Conservation (phyloP, 768 basidiomycete species). For the Tylopilus intermedius region DNA sequence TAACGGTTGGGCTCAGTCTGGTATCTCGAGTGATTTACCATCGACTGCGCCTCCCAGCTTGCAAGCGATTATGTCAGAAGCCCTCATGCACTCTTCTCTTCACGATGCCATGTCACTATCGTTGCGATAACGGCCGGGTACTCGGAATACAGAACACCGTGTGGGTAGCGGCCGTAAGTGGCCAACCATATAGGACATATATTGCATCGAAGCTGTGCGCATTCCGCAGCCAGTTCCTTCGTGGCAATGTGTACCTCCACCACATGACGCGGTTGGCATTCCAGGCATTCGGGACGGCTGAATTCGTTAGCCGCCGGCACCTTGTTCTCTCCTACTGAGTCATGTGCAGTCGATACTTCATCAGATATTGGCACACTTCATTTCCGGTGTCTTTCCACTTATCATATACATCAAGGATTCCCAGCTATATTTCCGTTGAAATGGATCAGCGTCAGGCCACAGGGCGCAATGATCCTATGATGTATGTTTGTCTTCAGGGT, state of each 20-base stretch:
- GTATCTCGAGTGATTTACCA: conserved; percentile 1
- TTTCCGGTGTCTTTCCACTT: neutral
- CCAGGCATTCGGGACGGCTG: neutral
- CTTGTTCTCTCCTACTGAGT: neutral
- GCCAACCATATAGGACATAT: neutral
- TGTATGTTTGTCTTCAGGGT: neutral
- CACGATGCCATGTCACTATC: neutral
- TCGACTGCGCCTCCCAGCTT: neutral
- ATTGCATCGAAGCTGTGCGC: neutral
- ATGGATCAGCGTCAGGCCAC: neutral
- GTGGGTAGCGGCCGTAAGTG: neutral
- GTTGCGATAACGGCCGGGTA: neutral
- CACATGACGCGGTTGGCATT: neutral
- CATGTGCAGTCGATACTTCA: too few species aligned
- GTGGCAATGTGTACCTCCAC: neutral
- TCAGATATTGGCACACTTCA: neutral
- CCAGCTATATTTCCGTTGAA: neutral
- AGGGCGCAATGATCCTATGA: neutral
- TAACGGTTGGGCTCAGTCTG: neutral
- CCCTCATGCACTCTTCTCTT: neutral
- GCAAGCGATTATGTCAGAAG: neutral
- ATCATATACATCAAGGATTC: neutral
- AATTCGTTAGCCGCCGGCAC: neutral
- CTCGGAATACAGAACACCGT: neutral
- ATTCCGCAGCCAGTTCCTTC: neutral